Percentiles rank a stretch among this genome's conserved stretches.
Conservation (phyloP, 495 filamentous ascomycete species). For the Daldinia childiae region DNA sequence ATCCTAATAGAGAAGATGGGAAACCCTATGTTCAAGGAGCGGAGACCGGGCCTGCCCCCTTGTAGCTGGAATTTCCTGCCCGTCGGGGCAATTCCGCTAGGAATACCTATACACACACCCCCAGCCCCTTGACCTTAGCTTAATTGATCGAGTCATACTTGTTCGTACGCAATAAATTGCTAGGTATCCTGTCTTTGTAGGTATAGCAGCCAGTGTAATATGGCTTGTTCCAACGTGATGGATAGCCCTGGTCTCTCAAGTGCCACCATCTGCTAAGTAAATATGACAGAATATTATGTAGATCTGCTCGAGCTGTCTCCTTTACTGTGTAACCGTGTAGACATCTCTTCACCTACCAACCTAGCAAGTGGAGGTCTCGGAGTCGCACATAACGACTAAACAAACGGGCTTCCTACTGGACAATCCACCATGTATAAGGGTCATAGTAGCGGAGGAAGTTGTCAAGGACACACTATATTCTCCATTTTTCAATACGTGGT, state of each 20-base stretch:
- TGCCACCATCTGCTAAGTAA: constrained; percentile 36
- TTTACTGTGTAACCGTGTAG: background rate
- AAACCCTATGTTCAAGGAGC: constrained; percentile 34
- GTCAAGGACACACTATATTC: background rate
- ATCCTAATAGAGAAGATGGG: constrained; percentile 38
- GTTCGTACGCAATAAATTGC: constrained; percentile 37
- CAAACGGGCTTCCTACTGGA: constrained; percentile 3
- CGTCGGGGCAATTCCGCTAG: constrained; percentile 47
- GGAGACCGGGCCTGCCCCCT: constrained; percentile 43
- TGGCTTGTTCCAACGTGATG: constrained; percentile 33
- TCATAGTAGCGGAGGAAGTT: background rate
- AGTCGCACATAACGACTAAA: constrained; percentile 2
- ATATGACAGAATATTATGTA: constrained; percentile 30
- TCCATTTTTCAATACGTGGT: constrained; percentile 21
- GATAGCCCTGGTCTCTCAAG: constrained; percentile 35
- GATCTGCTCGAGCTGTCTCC: constrained; percentile 8
- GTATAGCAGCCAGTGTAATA: constrained; percentile 22
- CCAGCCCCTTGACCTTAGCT: constrained; percentile 26
- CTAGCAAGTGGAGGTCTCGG: background rate
- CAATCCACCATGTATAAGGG: background rate
- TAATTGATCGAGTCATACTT: constrained; percentile 10
- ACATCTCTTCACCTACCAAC: background rate
- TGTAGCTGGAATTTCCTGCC: constrained; percentile 48
- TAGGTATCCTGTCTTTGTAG: constrained; percentile 12
- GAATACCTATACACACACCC: constrained; percentile 14